A percentile compares a stretch with the other conserved stretches of the same genome.
phyloP scores from a whole-genome alignment of 1,139 yeast genomes.

The Suhomyces atakaporum region DNA sequence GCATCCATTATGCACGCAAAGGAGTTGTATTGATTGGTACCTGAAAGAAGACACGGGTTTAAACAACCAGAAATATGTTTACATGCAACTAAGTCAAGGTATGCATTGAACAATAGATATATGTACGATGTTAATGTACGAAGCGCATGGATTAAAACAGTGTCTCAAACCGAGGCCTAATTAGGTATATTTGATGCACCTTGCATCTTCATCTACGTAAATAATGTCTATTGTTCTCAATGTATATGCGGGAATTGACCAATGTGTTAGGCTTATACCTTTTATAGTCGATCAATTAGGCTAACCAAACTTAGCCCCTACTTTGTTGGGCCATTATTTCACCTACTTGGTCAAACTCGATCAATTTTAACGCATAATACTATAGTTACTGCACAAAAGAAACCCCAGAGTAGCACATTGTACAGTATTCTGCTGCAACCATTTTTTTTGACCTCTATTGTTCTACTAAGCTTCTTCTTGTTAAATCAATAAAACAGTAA shows the following conservation, averaged over 20 bases:
- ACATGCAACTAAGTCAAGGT: too few species aligned
- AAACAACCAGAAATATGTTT: too few species aligned
- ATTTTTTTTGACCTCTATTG: background rate
- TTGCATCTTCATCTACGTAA: background rate
- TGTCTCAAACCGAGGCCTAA: background rate
- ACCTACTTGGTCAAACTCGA: too few species aligned
- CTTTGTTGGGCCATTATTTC: too few species aligned
- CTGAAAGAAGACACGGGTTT: too few species aligned
- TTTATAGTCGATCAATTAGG: too few species aligned
- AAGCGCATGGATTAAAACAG: background rate
- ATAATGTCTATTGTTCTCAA: background rate
- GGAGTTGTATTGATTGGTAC: too few species aligned
- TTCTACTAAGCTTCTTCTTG: background rate
- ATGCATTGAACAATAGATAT: background rate
- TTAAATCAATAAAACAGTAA: background rate
- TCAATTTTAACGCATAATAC: too few species aligned
- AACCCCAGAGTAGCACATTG: background rate
- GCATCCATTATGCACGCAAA: too few species aligned
- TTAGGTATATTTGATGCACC: background rate
- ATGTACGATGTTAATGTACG: background rate
- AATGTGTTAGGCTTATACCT: too few species aligned
- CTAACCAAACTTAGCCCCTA: too few species aligned
- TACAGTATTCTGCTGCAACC: slow-evolving; percentile 3
- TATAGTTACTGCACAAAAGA: background rate
- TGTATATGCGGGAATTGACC: background rate